These are phyloP conservation scores for Hondaea fermentalgiana DNA, from an alignment of 108 stramenopile species.

Conservation along the genomic window DNA sequence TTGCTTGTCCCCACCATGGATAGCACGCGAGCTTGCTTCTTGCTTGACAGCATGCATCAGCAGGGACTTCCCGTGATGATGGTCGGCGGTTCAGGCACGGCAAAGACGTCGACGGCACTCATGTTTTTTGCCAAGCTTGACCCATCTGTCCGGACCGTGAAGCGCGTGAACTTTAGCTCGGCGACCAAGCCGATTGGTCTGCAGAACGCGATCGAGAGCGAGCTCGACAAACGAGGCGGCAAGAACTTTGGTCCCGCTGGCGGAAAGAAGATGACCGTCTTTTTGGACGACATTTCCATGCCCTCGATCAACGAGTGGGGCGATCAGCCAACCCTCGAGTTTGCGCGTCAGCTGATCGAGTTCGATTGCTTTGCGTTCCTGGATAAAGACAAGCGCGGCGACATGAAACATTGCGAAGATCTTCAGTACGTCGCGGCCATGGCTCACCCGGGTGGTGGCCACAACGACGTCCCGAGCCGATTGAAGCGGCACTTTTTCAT, in stretches of 20 bases:
- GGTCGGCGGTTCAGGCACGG: conserved; percentile 78
- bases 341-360: conserved; percentile 72
- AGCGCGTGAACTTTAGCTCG: conserved; percentile 74
- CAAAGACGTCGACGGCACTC: conserved; percentile 74
- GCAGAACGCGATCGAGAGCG: conserved; percentile 71
- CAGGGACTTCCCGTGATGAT: conserved; percentile 53
- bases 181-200: conserved; percentile 79
- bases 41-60: conserved; percentile 61
- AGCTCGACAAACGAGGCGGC: conserved; percentile 80
- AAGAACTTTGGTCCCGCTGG: conserved; percentile 78
- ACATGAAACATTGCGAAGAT: conserved; percentile 78
- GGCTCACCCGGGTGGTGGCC: conserved; percentile 78
- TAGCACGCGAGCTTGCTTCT: conserved; percentile 63
- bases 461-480: conserved; percentile 79
- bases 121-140: conserved; percentile 71
- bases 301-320: conserved; percentile 84
- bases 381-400: conserved; percentile 82
- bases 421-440: conserved; percentile 73
- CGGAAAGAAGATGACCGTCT: conserved; percentile 81
- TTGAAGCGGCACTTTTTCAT: conserved; percentile 83
- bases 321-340: conserved; percentile 77
- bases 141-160: conserved; percentile 55
- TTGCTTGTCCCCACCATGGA: conserved; percentile 84
- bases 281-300: conserved; percentile 80
- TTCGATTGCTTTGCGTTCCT: conserved; percentile 74